Evolutionary conservation across 352 stramenopile species (phyloP), one percentile per base, ranked within the genome.

Genomic region (Thalassiosira delicatula): DNA sequence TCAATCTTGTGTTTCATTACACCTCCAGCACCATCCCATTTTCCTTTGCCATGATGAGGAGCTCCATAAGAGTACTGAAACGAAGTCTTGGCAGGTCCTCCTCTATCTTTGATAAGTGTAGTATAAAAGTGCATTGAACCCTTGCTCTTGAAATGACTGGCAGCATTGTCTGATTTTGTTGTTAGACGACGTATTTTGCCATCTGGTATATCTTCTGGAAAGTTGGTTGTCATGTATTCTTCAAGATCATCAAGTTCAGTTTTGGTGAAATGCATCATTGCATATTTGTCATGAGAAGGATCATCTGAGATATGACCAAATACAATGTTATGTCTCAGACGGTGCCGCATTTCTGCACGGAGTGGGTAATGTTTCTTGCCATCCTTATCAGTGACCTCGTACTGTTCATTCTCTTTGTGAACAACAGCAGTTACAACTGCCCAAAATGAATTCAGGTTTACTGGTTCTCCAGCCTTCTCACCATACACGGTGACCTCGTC

Each of bases 161-260:
- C 32, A 60, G 73, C 73, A 70, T 81, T 81, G 33, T 81, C 73
- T 25, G 65, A 81, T 21, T 81, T 21, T 25, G 27, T 32, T 40
- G 76, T 49, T 2, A 81, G 63, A 51, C 12, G 19, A 29, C 42
- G 53, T 25, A 82, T 70, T 67, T 62, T 67, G 3, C 56, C 66
- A n/a, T 25, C 27, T 7, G 54, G 51, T 0, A 82, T n/a, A 53
- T 82, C 74, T n/a, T 75, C 40, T 17, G 65, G 65, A 59, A 62
- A 82, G 25, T 82, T 5, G 17, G 25, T 19, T n/a, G 30, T 65
- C 65, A 82, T 82, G 51, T 70, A 76, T 5, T 27, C 27, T 23
- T 72, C 44, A 5, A 81, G 21, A 21, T 54, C 60, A 56, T 32
- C 19, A 8, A 81, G 14, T 21, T 82, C 66, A 21, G 44, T 32